phyloP scores from a whole-genome alignment of 2,329 filamentous ascomycete species.

The Lasiodiplodia sp. region DNA sequence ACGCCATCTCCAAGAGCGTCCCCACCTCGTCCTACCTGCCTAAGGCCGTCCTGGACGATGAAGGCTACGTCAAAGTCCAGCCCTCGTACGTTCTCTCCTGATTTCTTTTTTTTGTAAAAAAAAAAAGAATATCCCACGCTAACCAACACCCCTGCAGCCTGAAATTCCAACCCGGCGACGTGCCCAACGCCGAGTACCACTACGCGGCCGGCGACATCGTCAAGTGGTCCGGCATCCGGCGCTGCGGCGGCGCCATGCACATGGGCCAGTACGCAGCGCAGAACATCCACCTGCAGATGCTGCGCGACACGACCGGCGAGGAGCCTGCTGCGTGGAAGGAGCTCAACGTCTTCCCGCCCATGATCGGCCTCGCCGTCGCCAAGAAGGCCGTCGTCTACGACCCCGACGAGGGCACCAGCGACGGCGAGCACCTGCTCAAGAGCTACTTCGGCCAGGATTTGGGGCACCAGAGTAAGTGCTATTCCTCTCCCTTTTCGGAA shows the following conservation, averaged over 20 bases:
- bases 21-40: conserved; percentile 72
- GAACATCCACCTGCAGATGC: conserved; percentile 57
- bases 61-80: conserved; percentile 71
- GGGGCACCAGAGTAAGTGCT: conserved; percentile 63
- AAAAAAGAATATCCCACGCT: not conserved
- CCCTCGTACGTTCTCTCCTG: conserved; percentile 51
- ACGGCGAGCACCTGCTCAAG: conserved; percentile 69
- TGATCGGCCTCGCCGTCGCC: conserved; percentile 76
- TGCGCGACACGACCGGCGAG: conserved; percentile 34
- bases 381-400: conserved; percentile 72
- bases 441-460: conserved; percentile 73
- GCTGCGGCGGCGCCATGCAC: conserved; percentile 77
- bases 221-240: conserved; percentile 79
- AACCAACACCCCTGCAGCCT: not conserved
- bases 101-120: not conserved
- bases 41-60: conserved; percentile 62
- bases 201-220: conserved; percentile 75
- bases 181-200: conserved; percentile 63
- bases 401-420: conserved; percentile 62
- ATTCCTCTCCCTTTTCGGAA: not conserved
- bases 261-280: conserved; percentile 71
- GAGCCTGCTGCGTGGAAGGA: not conserved
- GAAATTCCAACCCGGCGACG: not conserved
- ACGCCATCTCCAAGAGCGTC: conserved; percentile 69
- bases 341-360: conserved; percentile 50